Percentiles rank a stretch among this genome's conserved stretches.
These are phyloP conservation scores for Suillus discolor DNA, from an alignment of 768 basidiomycete species.

Conservation along the genomic window DNA sequence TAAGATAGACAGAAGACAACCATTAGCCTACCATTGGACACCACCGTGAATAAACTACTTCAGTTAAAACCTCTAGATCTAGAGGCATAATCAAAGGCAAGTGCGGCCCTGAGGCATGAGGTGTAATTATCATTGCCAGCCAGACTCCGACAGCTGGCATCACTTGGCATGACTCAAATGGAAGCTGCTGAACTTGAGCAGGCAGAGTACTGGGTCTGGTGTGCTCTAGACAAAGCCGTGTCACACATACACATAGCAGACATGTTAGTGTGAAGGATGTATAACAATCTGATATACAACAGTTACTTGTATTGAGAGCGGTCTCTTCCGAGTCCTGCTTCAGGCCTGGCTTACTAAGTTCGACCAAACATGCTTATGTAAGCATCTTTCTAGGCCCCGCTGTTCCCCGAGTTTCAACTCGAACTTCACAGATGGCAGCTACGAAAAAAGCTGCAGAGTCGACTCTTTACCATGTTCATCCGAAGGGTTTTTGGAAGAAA, in stretches of 20 bases:
- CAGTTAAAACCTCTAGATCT: neutral
- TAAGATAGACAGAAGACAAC: no score
- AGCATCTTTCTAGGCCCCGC: neutral
- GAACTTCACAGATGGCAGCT: conserved; percentile 51
- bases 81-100: neutral
- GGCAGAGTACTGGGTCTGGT: neutral
- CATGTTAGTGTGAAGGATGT: no score
- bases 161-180: neutral
- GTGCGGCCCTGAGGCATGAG: neutral
- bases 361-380: neutral
- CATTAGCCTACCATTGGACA: neutral
- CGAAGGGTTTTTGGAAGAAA: conserved; percentile 96
- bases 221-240: no score
- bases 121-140: neutral
- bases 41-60: neutral
- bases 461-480: conserved; percentile 86
- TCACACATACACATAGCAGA: no score
- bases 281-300: no score
- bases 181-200: neutral
- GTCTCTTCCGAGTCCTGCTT: no score
- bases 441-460: conserved; percentile 83
- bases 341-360: no score
- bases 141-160: neutral
- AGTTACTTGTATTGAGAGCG: no score
- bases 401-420: conserved; percentile 5